A percentile compares a stretch with the other conserved stretches of the same genome.
Conservation (phyloP, 1,284 basidiomycete species). For the Moesziomyces sp. region DNA sequence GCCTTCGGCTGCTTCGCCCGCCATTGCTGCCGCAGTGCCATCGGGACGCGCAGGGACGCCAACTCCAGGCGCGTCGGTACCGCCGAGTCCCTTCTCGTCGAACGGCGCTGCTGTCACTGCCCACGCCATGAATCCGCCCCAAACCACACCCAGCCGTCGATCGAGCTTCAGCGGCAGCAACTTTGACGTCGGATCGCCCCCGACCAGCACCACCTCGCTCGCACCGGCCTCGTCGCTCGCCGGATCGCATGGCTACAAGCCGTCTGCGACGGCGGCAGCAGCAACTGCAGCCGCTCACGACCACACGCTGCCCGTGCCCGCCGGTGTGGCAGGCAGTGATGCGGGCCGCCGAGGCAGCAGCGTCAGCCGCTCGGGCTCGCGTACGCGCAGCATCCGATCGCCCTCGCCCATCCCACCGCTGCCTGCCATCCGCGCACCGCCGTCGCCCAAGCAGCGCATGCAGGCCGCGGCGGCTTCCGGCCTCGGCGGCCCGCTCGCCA, state of each 20-base stretch:
- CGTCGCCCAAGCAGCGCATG: conserved; percentile 57
- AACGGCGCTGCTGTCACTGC: conserved; percentile 34
- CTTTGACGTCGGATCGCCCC: conserved; percentile 57
- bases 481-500: conserved; percentile 32
- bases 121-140: conserved; percentile 62
- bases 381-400: conserved; percentile 55
- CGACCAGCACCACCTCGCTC: conserved; percentile 58
- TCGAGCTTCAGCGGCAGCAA: conserved; percentile 64
- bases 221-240: conserved; percentile 38
- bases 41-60: conserved; percentile 48
- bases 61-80: conserved; percentile 42
- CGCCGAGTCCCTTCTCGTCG: conserved; percentile 49
- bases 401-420: conserved; percentile 69
- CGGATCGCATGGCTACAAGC: conserved; percentile 25
- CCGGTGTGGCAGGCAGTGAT: conserved; percentile 18
- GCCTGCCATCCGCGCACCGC: conserved; percentile 63
- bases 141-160: conserved; percentile 56
- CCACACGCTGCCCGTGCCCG: conserved; percentile 10
- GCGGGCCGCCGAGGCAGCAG: conserved; percentile 31
- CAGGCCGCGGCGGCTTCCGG: conserved; percentile 48
- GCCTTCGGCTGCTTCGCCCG: conserved; percentile 20
- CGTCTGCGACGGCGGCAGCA: not conserved
- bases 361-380: conserved; percentile 53
- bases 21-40: conserved; percentile 9
- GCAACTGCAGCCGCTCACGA: not conserved